phyloP scores from a whole-genome alignment of 1,284 basidiomycete genomes.

The Earliella scabrosa region DNA sequence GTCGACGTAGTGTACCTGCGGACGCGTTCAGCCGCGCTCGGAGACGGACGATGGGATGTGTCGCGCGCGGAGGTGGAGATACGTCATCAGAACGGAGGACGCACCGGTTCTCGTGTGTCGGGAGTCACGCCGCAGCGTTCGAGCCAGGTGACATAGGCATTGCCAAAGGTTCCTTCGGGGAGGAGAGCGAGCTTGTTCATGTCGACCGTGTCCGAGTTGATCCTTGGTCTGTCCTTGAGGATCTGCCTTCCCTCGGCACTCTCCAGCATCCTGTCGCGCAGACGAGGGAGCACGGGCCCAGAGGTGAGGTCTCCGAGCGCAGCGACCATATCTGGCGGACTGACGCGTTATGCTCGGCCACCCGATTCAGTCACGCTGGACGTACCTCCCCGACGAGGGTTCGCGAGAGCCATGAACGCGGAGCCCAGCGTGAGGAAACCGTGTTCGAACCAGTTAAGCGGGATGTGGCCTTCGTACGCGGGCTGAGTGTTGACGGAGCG shows the following conservation, averaged over 20 bases:
- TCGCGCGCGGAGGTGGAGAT: background rate
- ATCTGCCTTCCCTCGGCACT: slow-evolving; percentile 84
- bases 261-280: slow-evolving; percentile 82
- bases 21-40: background rate
- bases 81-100: slow-evolving; percentile 30
- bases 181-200: slow-evolving; percentile 69
- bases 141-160: slow-evolving; percentile 91
- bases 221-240: slow-evolving; percentile 81
- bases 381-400: slow-evolving; percentile 88
- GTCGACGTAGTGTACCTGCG: slow-evolving; percentile 90
- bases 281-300: slow-evolving; percentile 76
- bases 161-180: slow-evolving; percentile 84
- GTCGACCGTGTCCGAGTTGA: slow-evolving; percentile 81
- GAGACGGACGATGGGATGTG: too few relatives aligned
- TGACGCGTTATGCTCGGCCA: slow-evolving; percentile 13
- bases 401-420: slow-evolving; percentile 80
- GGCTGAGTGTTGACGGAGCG: slow-evolving; percentile 31
- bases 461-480: slow-evolving; percentile 80
- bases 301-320: slow-evolving; percentile 91
- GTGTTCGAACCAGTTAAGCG: slow-evolving; percentile 81
- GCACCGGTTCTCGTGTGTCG: slow-evolving; percentile 89
- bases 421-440: slow-evolving; percentile 87
- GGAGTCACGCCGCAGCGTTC: slow-evolving; percentile 91
- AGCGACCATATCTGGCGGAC: slow-evolving; percentile 84
- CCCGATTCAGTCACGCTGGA: slow-evolving; percentile 11